Evolutionary conservation across 495 filamentous ascomycete species (phyloP).

Genomic region (Talaromyces liani): DNA sequence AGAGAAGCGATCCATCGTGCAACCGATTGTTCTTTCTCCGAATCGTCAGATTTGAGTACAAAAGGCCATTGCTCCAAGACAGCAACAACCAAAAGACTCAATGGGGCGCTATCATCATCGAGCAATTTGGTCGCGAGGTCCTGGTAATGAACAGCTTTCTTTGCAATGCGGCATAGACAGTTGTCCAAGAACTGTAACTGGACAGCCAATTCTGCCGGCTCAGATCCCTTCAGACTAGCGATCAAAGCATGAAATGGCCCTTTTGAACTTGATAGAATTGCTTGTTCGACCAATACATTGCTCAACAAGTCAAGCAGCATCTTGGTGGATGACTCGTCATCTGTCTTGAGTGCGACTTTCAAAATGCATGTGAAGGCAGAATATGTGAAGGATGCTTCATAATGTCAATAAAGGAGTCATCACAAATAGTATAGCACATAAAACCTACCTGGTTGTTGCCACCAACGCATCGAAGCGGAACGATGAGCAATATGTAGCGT

Average conservation of each 20-base stretch:
- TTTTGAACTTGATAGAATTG: constrained; percentile 23
- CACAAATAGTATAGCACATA: background rate
- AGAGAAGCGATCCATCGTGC: constrained; percentile 48
- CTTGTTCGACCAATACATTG: constrained; percentile 28
- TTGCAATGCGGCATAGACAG: constrained; percentile 61
- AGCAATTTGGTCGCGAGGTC: constrained; percentile 35
- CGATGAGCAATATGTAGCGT: constrained; percentile 67
- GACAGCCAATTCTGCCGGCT: constrained; percentile 19
- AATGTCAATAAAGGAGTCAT: constrained; percentile 1
- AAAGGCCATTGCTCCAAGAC: constrained; percentile 76
- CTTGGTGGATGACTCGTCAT: constrained; percentile 26
- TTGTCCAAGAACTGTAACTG: constrained; percentile 66
- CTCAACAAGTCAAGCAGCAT: constrained; percentile 26
- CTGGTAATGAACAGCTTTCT: constrained; percentile 68
- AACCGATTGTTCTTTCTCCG: constrained; percentile 28
- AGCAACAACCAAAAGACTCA: constrained; percentile 52
- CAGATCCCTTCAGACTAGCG: constrained; percentile 38
- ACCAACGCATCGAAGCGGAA: constrained; percentile 80
- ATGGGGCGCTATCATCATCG: constrained; percentile 25
- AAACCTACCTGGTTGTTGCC: constrained; percentile 49
- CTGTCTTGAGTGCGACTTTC: constrained; percentile 30
- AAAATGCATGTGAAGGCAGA: constrained; percentile 41
- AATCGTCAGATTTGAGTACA: constrained; percentile 42
- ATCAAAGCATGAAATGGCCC: constrained; percentile 28
- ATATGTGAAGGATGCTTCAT: constrained; percentile 34